A percentile compares a stretch with the other conserved stretches of the same genome.
phyloP scores from a whole-genome alignment of 768 basidiomycete genomes.

The Flagelloscypha sp. region DNA sequence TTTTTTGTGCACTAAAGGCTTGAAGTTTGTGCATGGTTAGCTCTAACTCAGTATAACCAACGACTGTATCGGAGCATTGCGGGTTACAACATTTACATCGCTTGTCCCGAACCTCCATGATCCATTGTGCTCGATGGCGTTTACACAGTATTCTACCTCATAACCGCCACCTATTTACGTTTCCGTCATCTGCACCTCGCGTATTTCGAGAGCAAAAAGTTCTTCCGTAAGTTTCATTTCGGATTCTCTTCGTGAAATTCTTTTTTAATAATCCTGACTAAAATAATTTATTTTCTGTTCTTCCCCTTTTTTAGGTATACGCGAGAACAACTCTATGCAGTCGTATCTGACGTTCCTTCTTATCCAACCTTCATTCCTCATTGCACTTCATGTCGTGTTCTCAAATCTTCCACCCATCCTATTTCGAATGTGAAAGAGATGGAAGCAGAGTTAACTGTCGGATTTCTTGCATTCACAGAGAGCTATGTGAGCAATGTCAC shows the following conservation, averaged over 20 bases:
- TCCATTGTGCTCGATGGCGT: too few relatives aligned
- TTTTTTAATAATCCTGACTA: conserved; percentile 6
- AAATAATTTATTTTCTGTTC: conserved; percentile 7
- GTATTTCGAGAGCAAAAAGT: conserved; percentile 79
- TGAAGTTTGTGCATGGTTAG: too few relatives aligned
- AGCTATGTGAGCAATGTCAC: conserved; percentile 82
- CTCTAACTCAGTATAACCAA: too few relatives aligned
- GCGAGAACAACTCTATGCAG: conserved; percentile 67
- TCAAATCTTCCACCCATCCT: conserved; percentile 27
- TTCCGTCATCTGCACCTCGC: conserved; percentile 38
- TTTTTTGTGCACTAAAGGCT: too few relatives aligned
- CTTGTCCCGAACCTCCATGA: too few relatives aligned
- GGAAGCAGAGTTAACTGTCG: conserved; percentile 82
- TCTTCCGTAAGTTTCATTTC: conserved; percentile 59
- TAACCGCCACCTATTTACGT: too few relatives aligned
- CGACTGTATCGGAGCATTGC: too few relatives aligned
- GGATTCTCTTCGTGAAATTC: not conserved
- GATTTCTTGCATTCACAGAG: conserved; percentile 82
- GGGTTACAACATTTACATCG: too few relatives aligned
- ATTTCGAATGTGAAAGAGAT: conserved; percentile 37
- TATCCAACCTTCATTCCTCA: conserved; percentile 88
- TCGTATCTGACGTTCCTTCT: conserved; percentile 82
- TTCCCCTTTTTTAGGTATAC: conserved; percentile 49
- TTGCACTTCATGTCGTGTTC: conserved; percentile 66
- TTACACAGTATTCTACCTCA: too few relatives aligned